Evolutionary conservation across 805 yeast species (phyloP).

Genomic region (Zygoascus biomembranicola): DNA sequence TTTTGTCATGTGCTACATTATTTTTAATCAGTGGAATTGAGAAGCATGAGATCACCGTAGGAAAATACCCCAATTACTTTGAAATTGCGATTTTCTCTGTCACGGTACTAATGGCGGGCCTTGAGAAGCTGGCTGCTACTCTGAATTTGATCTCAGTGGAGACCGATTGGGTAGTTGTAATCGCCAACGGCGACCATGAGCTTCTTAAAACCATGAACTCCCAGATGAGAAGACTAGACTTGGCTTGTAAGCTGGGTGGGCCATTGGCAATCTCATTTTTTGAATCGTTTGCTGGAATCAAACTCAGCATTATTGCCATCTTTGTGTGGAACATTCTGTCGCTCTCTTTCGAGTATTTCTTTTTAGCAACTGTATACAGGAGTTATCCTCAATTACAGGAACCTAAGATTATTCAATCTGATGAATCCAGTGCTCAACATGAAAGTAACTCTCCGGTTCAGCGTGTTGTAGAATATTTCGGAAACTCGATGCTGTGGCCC

Average conservation of each 20-base stretch:
- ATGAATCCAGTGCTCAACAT: not conserved
- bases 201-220: conserved; percentile 27
- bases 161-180: conserved; percentile 36
- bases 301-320: conserved; percentile 20
- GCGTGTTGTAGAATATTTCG: conserved; percentile 16
- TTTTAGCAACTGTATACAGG: conserved; percentile 29
- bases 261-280: conserved; percentile 32
- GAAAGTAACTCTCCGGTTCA: not conserved
- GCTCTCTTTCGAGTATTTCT: conserved; percentile 27
- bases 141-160: conserved; percentile 33
- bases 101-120: conserved; percentile 28
- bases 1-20: conserved; percentile 21
- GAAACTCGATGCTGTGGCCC: conserved; percentile 25
- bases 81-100: conserved; percentile 5
- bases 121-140: conserved; percentile 29
- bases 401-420: not conserved
- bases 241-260: conserved; percentile 32
- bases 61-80: not conserved
- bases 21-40: conserved; percentile 1
- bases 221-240: conserved; percentile 32
- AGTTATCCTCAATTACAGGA: conserved; percentile 24
- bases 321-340: conserved; percentile 25
- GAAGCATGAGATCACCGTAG: conserved; percentile 1
- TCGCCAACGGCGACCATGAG: conserved; percentile 22
- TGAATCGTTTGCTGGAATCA: conserved; percentile 14